Evolutionary conservation across 768 basidiomycete genomes (phyloP).

Genomic region (Rhodosporidiobolus odoratus): DNA sequence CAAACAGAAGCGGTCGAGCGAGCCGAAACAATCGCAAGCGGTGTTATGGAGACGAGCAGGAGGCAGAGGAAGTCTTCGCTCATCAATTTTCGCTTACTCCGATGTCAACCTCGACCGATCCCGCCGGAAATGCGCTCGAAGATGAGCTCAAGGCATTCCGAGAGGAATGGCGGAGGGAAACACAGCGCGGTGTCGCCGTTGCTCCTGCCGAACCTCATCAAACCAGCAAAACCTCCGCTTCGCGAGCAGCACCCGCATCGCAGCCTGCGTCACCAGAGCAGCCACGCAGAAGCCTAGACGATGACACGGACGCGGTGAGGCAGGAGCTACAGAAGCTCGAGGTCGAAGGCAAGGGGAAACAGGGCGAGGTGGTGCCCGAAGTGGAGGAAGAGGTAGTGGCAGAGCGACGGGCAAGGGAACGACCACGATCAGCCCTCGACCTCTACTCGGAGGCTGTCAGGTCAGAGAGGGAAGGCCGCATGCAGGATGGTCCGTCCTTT

Average conservation of each 20-base stretch:
- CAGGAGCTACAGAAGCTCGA: not conserved
- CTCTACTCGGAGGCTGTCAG: constrained; percentile 36
- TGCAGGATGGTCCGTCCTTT: constrained; percentile 35
- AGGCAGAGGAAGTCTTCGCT: too few relatives aligned
- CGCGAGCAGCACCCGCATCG: not conserved
- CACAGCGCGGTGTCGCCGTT: not conserved
- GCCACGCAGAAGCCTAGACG: not conserved
- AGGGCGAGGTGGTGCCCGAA: constrained; percentile 3
- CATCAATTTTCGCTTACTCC: not conserved
- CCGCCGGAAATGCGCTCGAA: constrained; percentile 4
- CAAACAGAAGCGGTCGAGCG: too few relatives aligned
- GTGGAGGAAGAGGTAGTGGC: not conserved
- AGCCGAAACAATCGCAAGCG: too few relatives aligned
- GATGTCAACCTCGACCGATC: not conserved
- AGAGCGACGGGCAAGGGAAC: constrained; percentile 16
- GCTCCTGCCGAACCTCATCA: not conserved
- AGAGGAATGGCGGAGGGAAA: constrained; percentile 21
- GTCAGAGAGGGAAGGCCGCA: constrained; percentile 36
- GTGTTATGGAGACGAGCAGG: too few relatives aligned
- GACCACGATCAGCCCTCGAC: constrained; percentile 36
- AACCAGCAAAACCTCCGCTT: not conserved
- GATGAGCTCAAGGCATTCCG: constrained; percentile 31
- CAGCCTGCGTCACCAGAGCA: not conserved
- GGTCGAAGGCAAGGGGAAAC: not conserved
- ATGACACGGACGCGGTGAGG: not conserved